Evolutionary conservation across 2,329 filamentous ascomycete genomes (phyloP), one percentile per base, ranked within the genome.

Genomic region (Colletotrichum endophyticum): DNA sequence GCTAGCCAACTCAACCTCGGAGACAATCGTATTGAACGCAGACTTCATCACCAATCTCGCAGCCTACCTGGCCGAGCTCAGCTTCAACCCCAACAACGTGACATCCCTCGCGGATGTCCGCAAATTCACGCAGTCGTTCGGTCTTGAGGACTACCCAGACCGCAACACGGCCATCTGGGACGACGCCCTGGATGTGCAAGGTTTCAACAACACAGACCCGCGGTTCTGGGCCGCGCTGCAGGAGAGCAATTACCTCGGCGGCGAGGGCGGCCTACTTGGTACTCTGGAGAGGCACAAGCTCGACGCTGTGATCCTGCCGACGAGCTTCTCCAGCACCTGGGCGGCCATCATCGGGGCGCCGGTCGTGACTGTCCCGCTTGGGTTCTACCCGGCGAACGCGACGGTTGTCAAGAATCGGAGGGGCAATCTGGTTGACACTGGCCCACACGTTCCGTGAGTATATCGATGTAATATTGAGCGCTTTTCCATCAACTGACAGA

Each of bases 141-240:
- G 87, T 0, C 81, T 82, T 0, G 93, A 95, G 79, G 87, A 89
- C n/a, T 94, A 89, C 78, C 92, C 93, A 0, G 83, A 87, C 64
- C 87, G 91, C n/a, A 87, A 94, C 82, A 94, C 92, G 0, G 84
- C 76, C 0, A 72, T 87, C 5, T 94, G 91, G 89, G 90, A 94
- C 70, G 79, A 81, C 3, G 85, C 89, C 0, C 84, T 94, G 1
- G 85, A 85, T 9, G 73, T 57, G 28, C 79, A 78, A 5, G 88
- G 88, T n/a, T 90, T 88, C 80, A 87, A 89, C 77, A 93, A 93
- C 82, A 90, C 88, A 0, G 87, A 87, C 22, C 87, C 89, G 0
- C 80, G 87, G 34, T 93, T 93, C 83, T 92, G 91, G 90, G 82
- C 86, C 0, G 85, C 87, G 6, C 92, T 92, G 79, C 89, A 91